A percentile compares a stretch with the other conserved stretches of the same genome.
Conservation (phyloP, 2,329 filamentous ascomycete species). For the Pseudogymnoascus destructans region DNA sequence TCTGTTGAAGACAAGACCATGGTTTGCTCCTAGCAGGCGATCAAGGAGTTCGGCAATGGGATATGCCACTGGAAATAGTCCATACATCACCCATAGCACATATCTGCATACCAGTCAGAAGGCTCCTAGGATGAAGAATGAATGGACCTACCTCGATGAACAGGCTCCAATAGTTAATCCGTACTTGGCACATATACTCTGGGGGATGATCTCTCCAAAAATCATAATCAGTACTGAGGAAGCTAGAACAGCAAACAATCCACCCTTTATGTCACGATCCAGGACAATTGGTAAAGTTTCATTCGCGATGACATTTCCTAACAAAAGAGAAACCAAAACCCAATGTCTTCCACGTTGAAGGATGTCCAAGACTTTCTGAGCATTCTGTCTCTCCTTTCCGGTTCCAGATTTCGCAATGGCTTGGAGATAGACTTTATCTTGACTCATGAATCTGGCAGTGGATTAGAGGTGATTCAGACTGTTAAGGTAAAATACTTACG, state of each 20-base stretch:
- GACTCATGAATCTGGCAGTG: constrained; percentile 30
- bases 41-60: constrained; percentile 93
- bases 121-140: too few relatives aligned
- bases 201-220: constrained; percentile 91
- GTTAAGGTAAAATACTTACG: constrained; percentile 36
- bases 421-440: constrained; percentile 94
- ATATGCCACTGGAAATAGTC: constrained; percentile 82
- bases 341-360: constrained; percentile 89
- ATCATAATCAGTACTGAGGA: constrained; percentile 95
- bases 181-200: constrained; percentile 92
- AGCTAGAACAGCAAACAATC: constrained; percentile 84
- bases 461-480: neutral
- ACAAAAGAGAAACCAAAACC: constrained; percentile 85
- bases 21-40: constrained; percentile 82
- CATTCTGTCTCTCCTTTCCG: constrained; percentile 76
- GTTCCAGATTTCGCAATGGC: constrained; percentile 79
- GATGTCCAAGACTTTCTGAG: constrained; percentile 64
- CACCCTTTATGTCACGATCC: constrained; percentile 84
- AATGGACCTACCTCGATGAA: too few relatives aligned
- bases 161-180: constrained; percentile 85
- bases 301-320: constrained; percentile 97
- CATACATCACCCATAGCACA: constrained; percentile 80
- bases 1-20: constrained; percentile 96
- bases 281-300: constrained; percentile 92
- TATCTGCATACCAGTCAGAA: constrained; percentile 60